Percentiles rank a stretch among this genome's conserved stretches.
Conservation (phyloP, 495 filamentous ascomycete species). For the Letharia columbiana region DNA sequence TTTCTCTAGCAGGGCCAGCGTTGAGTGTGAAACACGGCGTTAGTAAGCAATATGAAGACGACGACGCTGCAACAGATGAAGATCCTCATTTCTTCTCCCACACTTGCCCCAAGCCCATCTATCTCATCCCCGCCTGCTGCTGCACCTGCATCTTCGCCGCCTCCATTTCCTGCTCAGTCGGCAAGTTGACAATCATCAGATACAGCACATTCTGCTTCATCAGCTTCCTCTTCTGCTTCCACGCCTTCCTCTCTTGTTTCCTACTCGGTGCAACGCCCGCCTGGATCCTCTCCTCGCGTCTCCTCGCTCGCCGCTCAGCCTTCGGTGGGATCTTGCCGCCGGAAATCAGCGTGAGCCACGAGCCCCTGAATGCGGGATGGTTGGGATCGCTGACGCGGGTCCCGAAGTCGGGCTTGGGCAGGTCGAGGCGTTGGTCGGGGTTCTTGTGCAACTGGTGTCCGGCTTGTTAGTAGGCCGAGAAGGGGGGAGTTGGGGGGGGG, state of each 20-base stretch:
- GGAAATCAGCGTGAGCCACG: not conserved
- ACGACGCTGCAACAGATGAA: no score
- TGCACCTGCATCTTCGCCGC: not conserved
- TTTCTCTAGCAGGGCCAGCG: no score
- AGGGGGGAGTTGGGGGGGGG: not conserved
- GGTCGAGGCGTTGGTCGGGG: not conserved
- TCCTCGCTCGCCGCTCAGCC: not conserved
- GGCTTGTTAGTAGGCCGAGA: not conserved
- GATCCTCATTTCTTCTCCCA: no score
- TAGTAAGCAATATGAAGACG: no score
- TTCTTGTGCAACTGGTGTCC: not conserved
- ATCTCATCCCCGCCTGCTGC: not conserved
- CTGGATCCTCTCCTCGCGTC: not conserved
- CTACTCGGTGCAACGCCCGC: not conserved
- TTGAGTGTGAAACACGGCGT: no score
- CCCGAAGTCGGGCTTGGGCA: not conserved
- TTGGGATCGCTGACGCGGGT: not conserved
- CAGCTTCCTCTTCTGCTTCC: conserved; percentile 5
- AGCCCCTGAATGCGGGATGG: not conserved
- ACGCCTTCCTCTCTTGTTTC: conserved; percentile 14
- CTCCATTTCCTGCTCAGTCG: not conserved
- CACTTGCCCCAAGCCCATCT: not conserved
- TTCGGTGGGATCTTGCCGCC: not conserved
- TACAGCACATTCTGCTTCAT: conserved; percentile 8
- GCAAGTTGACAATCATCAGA: conserved; percentile 15